A percentile compares a stretch with the other conserved stretches of the same genome.
phyloP scores from a whole-genome alignment of 345 rosid genomes.

The Euphorbia peplus region DNA sequence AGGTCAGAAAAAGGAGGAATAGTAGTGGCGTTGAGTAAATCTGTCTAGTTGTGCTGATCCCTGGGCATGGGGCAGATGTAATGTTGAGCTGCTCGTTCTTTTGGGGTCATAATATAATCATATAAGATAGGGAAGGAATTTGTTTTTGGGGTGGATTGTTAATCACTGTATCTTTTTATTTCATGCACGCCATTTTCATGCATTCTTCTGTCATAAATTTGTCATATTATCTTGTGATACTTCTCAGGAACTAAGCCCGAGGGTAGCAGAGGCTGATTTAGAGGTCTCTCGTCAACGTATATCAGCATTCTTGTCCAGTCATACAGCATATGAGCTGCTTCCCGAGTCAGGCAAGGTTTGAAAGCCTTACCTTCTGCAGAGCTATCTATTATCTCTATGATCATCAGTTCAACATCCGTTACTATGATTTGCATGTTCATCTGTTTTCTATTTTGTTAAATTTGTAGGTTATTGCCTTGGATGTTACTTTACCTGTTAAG shows the following conservation, averaged over 20 bases:
- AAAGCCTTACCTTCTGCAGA: slow-evolving; percentile 19
- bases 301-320: slow-evolving; percentile 35
- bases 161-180: neutral
- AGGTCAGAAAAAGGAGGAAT: neutral
- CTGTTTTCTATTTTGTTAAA: slow-evolving; percentile 10
- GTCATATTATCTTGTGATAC: slow-evolving; percentile 27
- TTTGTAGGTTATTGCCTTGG: slow-evolving; percentile 83
- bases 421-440: neutral
- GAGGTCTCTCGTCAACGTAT: slow-evolving; percentile 67
- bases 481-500: slow-evolving; percentile 89
- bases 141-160: neutral
- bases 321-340: slow-evolving; percentile 36
- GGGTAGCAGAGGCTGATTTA: slow-evolving; percentile 64
- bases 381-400: slow-evolving; percentile 23
- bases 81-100: neutral
- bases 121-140: neutral
- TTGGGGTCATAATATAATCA: neutral
- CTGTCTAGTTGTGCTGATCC: neutral
- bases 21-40: neutral
- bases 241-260: slow-evolving; percentile 45
- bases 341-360: slow-evolving; percentile 43
- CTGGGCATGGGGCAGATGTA: neutral
- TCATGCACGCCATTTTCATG: neutral
- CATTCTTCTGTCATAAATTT: neutral
- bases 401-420: neutral